These are phyloP conservation scores for Mortierella claussenii DNA, from an alignment of 192 early-diverging fungal species.

Conservation along the genomic window DNA sequence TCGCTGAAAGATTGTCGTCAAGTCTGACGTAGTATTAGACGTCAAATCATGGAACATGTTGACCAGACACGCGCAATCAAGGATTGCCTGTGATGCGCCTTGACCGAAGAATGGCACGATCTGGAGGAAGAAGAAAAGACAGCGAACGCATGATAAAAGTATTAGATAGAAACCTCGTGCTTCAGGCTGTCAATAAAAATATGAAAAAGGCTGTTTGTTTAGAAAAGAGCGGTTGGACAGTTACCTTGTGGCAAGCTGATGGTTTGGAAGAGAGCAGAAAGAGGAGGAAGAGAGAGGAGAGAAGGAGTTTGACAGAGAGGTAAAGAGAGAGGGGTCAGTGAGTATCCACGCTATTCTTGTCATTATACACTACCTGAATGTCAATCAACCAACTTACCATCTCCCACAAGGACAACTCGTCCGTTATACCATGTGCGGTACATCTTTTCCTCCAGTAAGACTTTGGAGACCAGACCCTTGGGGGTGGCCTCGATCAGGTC, in stretches of 20 bases:
- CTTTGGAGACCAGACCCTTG: conserved; percentile 41
- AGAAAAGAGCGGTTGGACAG: too few species aligned
- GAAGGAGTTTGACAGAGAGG: not conserved
- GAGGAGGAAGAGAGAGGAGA: not conserved
- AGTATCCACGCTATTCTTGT: too few species aligned
- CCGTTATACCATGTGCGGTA: conserved; percentile 48
- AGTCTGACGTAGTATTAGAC: not conserved
- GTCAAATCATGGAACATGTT: conserved; percentile 20
- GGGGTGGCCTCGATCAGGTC: conserved; percentile 47
- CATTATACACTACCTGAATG: too few species aligned
- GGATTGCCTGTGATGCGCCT: conserved; percentile 44
- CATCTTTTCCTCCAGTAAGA: conserved; percentile 45
- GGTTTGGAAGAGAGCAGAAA: not conserved
- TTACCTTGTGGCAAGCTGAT: conserved; percentile 36
- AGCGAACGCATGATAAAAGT: too few species aligned
- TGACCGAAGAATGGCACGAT: conserved; percentile 53
- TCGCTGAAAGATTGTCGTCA: conserved; percentile 22
- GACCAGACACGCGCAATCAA: conserved; percentile 34
- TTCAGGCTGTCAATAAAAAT: too few species aligned
- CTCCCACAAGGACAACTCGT: conserved; percentile 43
- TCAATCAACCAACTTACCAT: conserved; percentile 39
- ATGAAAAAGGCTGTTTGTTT: too few species aligned
- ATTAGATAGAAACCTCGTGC: not conserved
- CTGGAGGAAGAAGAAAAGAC: conserved; percentile 7
- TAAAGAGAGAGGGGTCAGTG: too few species aligned